Base-by-base conservation (phyloP, 2,329 filamentous ascomycete genomes). In the Domatiomyces globalis region DNA sequence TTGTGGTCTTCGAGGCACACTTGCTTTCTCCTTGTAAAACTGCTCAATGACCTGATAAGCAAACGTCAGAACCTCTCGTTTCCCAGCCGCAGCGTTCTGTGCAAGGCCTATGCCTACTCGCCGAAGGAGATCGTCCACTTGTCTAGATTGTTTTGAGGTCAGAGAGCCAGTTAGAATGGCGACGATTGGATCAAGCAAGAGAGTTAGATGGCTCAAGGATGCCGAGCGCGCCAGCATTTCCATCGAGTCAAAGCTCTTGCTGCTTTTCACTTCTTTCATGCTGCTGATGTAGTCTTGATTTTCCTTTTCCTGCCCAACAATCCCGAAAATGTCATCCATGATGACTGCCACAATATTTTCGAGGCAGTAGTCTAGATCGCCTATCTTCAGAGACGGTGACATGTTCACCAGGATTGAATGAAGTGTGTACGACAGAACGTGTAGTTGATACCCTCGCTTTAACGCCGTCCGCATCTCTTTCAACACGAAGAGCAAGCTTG, bases 161-260 rank as follows among this genome's bases (percentile, higher is more conserved):
- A 98, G 77, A 64, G 85, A 92, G 66, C 96, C 87, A 51, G 83
- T 75, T 39, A 98, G 71, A 18, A 98, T 73, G 6, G 80, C 74
- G 61, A 86, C 85, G 46, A 96, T 73, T 1, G 92, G 94, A 49
- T 76, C 76, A 48, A 95, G 76, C 3, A 98, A 78, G 48, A 83
- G 79, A 46, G 83, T 80, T 5, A 96, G 75, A 51, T 82, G 80
- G 49, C 70, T 73, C 20, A 95, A 74, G 1, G 88, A 90, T 1
- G 87, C 83, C 46, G 83, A 88, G 62, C 83, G 86, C 22, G 92
- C 85, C 57, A 96, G 76, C 15, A 96, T 74, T 66, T 96, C 90
- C 83, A 96, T 94, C 0, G 92, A 94, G 64, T 98, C 94, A 62
- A 89, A 94, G 64, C 89, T 95, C 73, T 96, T 98, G 73, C 86